Evolutionary conservation across 192 early-diverging fungal species (phyloP).

Genomic region (Coemansia sp.): DNA sequence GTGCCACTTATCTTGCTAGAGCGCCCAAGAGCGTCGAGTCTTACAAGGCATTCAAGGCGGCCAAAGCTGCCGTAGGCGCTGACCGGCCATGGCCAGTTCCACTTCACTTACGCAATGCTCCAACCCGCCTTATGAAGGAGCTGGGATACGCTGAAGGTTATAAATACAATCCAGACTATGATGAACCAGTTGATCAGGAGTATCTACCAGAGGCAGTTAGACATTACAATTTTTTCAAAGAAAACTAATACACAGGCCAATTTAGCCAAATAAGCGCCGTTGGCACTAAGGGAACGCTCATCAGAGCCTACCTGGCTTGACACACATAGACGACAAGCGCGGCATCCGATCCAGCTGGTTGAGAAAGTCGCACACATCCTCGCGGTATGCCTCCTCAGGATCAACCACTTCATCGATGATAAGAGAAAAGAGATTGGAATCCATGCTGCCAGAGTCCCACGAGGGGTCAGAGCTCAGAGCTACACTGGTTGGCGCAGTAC

Average conservation of each 20-base stretch:
- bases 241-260: neutral
- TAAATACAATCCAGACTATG: slow-evolving; percentile 81
- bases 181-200: slow-evolving; percentile 70
- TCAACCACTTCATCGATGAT: slow-evolving; percentile 50
- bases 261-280: neutral
- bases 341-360: slow-evolving; percentile 40
- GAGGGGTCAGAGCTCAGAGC: neutral
- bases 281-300: neutral
- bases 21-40: slow-evolving; percentile 80
- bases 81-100: slow-evolving; percentile 80
- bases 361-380: slow-evolving; percentile 45
- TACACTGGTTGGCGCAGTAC: neutral
- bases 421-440: slow-evolving; percentile 42
- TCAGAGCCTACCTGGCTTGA: neutral
- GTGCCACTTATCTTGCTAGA: slow-evolving; percentile 72
- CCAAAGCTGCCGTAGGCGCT: slow-evolving; percentile 59
- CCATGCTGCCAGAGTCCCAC: slow-evolving; percentile 23
- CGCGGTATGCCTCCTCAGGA: slow-evolving; percentile 49
- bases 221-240: slow-evolving; percentile 59
- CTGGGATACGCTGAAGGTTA: slow-evolving; percentile 78
- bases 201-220: slow-evolving; percentile 74
- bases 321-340: slow-evolving; percentile 6
- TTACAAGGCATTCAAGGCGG: slow-evolving; percentile 73
- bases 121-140: slow-evolving; percentile 76
- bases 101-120: slow-evolving; percentile 81